These are phyloP conservation scores for Clarireedia hainanense DNA, from an alignment of 2,329 filamentous ascomycete genomes.

Conservation along the genomic window DNA sequence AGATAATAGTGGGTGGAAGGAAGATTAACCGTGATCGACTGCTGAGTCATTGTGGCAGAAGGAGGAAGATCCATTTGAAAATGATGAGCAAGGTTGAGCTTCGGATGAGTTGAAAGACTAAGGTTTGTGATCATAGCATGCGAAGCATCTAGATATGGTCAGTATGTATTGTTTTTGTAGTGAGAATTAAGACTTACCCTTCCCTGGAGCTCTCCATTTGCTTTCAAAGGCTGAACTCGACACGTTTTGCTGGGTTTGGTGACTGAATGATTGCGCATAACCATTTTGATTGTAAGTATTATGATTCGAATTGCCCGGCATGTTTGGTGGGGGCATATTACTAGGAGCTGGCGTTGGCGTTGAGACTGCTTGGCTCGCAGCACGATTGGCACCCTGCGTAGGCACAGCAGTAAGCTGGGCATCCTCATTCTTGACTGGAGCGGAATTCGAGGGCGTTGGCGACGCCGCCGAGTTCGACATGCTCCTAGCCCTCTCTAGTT, in stretches of 20 bases:
- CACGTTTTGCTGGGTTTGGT: conserved; percentile 24
- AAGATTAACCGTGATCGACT: conserved; percentile 65
- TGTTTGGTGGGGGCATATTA: conserved; percentile 27
- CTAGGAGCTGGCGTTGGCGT: conserved; percentile 19
- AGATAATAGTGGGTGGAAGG: conserved; percentile 61
- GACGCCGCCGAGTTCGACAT: conserved; percentile 27
- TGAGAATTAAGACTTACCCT: conserved; percentile 35
- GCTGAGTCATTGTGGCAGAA: conserved; percentile 56
- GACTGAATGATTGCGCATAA: conserved; percentile 27
- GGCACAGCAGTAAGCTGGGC: conserved; percentile 16
- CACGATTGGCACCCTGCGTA: conserved; percentile 22
- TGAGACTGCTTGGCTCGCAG: conserved; percentile 33
- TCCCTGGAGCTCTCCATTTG: conserved; percentile 35
- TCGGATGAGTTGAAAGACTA: conserved; percentile 59
- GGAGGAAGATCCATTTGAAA: conserved; percentile 59
- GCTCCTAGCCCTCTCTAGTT: conserved; percentile 26
- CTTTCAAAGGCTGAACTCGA: conserved; percentile 34
- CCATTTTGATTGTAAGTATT: conserved; percentile 19
- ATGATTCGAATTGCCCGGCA: conserved; percentile 18
- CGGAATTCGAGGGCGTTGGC: conserved; percentile 25
- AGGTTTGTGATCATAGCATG: conserved; percentile 63
- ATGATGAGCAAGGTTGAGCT: conserved; percentile 51
- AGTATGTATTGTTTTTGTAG: conserved; percentile 13
- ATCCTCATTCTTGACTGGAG: conserved; percentile 33
- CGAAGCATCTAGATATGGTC: conserved; percentile 36